Percentiles rank a stretch among this genome's conserved stretches.
These are phyloP conservation scores for Epithemia pelagica DNA, from an alignment of 108 stramenopile genomes.

Conservation along the genomic window DNA sequence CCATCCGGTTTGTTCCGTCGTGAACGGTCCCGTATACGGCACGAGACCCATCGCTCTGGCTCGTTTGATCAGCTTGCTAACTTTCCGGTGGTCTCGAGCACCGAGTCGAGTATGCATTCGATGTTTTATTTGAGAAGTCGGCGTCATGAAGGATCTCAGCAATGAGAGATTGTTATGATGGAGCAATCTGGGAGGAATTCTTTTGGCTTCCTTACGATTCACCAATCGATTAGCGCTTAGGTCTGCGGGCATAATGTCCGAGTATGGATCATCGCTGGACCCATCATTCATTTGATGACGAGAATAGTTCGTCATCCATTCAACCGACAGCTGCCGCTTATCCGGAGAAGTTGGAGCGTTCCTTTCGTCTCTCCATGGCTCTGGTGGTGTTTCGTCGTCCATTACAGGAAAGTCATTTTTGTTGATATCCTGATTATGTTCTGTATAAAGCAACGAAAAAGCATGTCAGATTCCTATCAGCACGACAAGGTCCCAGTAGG, in stretches of 20 bases:
- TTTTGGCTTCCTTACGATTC: slow-evolving; percentile 63
- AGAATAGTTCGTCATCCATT: slow-evolving; percentile 44
- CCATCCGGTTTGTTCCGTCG: slow-evolving; percentile 64
- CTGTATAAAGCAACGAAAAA: neutral
- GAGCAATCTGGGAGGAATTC: slow-evolving; percentile 44
- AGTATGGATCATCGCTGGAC: slow-evolving; percentile 63
- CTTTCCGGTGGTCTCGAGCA: slow-evolving; percentile 77
- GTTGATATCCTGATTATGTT: slow-evolving; percentile 35
- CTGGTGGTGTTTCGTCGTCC: slow-evolving; percentile 4
- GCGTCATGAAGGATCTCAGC: slow-evolving; percentile 62
- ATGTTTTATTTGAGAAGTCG: slow-evolving; percentile 79
- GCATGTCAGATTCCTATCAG: neutral
- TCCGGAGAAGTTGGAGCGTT: slow-evolving; percentile 29
- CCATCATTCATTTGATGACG: slow-evolving; percentile 36
- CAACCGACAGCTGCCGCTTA: slow-evolving; percentile 43
- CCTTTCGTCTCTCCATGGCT: slow-evolving; percentile 10
- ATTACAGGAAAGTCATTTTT: slow-evolving; percentile 49
- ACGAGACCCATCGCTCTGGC: slow-evolving; percentile 70
- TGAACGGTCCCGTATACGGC: slow-evolving; percentile 70
- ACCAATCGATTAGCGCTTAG: slow-evolving; percentile 63
- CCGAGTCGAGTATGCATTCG: slow-evolving; percentile 68
- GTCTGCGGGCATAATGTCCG: slow-evolving; percentile 67
- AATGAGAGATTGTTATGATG: slow-evolving; percentile 79
- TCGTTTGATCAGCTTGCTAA: slow-evolving; percentile 72
- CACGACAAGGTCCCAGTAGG: too few species aligned